These are phyloP conservation scores for Gymnopus androsaceus DNA, from an alignment of 1,284 basidiomycete species.

Conservation along the genomic window DNA sequence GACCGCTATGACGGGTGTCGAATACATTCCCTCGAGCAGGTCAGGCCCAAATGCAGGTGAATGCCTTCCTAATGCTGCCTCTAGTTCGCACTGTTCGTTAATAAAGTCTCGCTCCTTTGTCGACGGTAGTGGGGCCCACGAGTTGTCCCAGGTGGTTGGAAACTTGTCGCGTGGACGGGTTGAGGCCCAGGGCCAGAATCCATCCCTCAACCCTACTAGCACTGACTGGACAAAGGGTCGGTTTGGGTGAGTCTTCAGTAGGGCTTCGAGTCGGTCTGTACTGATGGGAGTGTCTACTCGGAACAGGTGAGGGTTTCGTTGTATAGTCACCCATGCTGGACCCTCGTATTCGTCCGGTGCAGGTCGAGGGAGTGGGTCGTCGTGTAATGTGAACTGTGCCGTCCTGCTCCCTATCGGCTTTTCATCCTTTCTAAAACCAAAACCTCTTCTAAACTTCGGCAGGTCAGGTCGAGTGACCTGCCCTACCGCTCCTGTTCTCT, in stretches of 20 bases:
- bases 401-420: neutral
- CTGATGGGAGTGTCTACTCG: neutral
- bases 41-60: slow-evolving; percentile 35
- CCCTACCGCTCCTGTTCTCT: neutral
- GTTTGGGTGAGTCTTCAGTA: slow-evolving; percentile 22
- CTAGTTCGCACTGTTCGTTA: slow-evolving; percentile 27
- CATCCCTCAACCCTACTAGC: slow-evolving; percentile 30
- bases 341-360: neutral
- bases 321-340: neutral
- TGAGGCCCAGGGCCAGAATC: slow-evolving; percentile 42
- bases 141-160: slow-evolving; percentile 23
- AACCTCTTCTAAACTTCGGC: neutral
- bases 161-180: slow-evolving; percentile 10
- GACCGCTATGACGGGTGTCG: slow-evolving; percentile 37
- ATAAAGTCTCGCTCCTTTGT: slow-evolving; percentile 24
- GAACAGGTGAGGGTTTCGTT: neutral
- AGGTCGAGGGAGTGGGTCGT: neutral
- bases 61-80: slow-evolving; percentile 30
- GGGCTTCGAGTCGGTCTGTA: neutral
- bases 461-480: neutral
- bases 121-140: slow-evolving; percentile 5
- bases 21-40: slow-evolving; percentile 43
- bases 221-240: slow-evolving; percentile 30
- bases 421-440: neutral
- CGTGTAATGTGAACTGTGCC: neutral